Evolutionary conservation across 768 basidiomycete genomes (phyloP), one percentile per base, ranked within the genome.

Genomic region (Gautieria morchelliformis): DNA sequence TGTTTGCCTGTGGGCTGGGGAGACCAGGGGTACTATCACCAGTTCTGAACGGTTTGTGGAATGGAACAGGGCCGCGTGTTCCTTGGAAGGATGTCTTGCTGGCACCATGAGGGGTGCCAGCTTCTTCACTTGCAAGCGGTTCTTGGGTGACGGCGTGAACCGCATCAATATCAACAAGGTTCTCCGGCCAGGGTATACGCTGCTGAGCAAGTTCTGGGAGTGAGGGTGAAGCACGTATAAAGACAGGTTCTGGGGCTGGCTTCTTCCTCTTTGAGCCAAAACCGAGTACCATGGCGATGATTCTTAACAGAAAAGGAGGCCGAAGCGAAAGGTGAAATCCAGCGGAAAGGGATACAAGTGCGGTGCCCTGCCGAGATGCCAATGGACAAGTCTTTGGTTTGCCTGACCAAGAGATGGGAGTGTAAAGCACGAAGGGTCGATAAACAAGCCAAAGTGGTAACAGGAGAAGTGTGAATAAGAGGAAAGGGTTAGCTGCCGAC

Each of bases 101-200:
- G 75, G 85, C 84, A 82, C 84, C 85, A 79, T 82, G 78, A 67
- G 72, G 66, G 68, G 67, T 69, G 37, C 61, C 64, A 52, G 71
- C 12, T 20, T 17, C 22, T 22, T 32, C 30, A 47, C 44, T 35
- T 39, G 63, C 57, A 35, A 63, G 51, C 40, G 72, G 67, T 15
- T 56, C 19, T n/a, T 58, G 15, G 20, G 14, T 30, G 15, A 44
- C 11, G n/a, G 56, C 50, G 37, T 58, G 41, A 20, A 41, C 78
- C 17, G 52, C 56, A 40, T 59, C 74, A 59, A 86, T 74, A 65
- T 92, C 87, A 42, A 93, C 83, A 37, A 93, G 78, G 69, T 84
- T 78, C 70, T 85, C 85, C 22, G 90, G 90, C 90, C 90, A 93
- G 57, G 85, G 85, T 40, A 89, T 86, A 37, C 83, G 87, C 64